phyloP scores from a whole-genome alignment of 2,329 filamentous ascomycete genomes.

The Metarhizium rileyi region DNA sequence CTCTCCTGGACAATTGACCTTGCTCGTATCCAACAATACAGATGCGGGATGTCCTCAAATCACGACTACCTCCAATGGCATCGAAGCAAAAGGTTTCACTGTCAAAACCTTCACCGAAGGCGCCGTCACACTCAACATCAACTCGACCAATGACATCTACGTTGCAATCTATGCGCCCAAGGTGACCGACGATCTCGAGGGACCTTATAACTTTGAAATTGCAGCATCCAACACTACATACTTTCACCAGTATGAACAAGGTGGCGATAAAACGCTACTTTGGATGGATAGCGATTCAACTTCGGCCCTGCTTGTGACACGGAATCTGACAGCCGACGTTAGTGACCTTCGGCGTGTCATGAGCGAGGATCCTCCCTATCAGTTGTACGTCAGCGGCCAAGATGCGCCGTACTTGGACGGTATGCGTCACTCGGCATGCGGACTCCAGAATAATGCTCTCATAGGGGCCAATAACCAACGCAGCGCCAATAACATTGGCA shows the following conservation, averaged over 20 bases:
- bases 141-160: conserved; percentile 59
- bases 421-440: conserved; percentile 73
- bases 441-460: conserved; percentile 56
- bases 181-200: conserved; percentile 47
- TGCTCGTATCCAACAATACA: conserved; percentile 61
- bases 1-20: conserved; percentile 58
- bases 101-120: conserved; percentile 50
- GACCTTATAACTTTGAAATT: conserved; percentile 70
- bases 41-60: conserved; percentile 19
- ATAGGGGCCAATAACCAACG: conserved; percentile 46
- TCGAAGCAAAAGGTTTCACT: conserved; percentile 20
- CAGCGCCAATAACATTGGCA: conserved; percentile 24
- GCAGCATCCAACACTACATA: conserved; percentile 71
- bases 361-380: conserved; percentile 50
- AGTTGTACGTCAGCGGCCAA: conserved; percentile 63
- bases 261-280: conserved; percentile 44
- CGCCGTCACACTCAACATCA: conserved; percentile 55
- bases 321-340: conserved; percentile 55
- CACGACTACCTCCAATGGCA: conserved; percentile 12
- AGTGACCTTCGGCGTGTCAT: conserved; percentile 45
- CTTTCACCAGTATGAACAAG: conserved; percentile 55
- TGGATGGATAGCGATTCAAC: conserved; percentile 79
- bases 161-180: conserved; percentile 66
- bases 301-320: conserved; percentile 69
- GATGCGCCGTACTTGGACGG: conserved; percentile 54